Evolutionary conservation across 495 filamentous ascomycete species (phyloP).

Genomic region (Penicillium lividum): DNA sequence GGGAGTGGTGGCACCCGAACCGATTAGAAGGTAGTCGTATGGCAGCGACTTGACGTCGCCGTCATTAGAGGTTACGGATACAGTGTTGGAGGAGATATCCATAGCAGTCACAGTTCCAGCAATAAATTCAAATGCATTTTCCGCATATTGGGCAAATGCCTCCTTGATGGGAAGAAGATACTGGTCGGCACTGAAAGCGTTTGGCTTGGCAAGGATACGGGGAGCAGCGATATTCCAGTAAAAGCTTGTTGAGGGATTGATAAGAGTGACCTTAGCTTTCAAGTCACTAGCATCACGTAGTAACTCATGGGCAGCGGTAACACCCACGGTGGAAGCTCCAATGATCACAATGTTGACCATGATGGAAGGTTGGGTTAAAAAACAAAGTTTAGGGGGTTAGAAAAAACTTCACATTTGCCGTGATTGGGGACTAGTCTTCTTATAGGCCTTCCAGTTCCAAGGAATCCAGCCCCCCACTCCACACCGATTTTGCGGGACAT

Average conservation of each 20-base stretch:
- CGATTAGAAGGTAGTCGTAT: slow-evolving; percentile 60
- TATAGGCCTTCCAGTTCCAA: neutral
- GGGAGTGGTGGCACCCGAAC: slow-evolving; percentile 49
- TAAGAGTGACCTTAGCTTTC: slow-evolving; percentile 52
- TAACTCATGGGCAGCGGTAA: slow-evolving; percentile 59
- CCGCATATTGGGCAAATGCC: slow-evolving; percentile 52
- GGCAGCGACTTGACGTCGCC: slow-evolving; percentile 32
- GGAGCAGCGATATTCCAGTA: slow-evolving; percentile 56
- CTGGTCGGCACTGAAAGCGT: slow-evolving; percentile 41
- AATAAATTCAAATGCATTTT: slow-evolving; percentile 55
- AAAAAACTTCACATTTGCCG: neutral
- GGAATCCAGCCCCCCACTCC: neutral
- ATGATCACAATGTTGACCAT: slow-evolving; percentile 58
- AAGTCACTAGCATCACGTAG: slow-evolving; percentile 46
- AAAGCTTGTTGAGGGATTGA: slow-evolving; percentile 55
- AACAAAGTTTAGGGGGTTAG: neutral
- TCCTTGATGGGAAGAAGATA: slow-evolving; percentile 51
- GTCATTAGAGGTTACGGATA: slow-evolving; percentile 35
- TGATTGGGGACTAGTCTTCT: neutral
- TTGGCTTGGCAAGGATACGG: slow-evolving; percentile 44
- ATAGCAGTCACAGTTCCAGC: slow-evolving; percentile 53
- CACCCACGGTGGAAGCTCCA: slow-evolving; percentile 61
- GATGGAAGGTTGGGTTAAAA: slow-evolving; percentile 1
- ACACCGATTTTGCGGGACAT: neutral
- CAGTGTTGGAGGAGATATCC: slow-evolving; percentile 44